Conservation (phyloP, 208 protist genomes). For the Vickermania spadyakhi region DNA sequence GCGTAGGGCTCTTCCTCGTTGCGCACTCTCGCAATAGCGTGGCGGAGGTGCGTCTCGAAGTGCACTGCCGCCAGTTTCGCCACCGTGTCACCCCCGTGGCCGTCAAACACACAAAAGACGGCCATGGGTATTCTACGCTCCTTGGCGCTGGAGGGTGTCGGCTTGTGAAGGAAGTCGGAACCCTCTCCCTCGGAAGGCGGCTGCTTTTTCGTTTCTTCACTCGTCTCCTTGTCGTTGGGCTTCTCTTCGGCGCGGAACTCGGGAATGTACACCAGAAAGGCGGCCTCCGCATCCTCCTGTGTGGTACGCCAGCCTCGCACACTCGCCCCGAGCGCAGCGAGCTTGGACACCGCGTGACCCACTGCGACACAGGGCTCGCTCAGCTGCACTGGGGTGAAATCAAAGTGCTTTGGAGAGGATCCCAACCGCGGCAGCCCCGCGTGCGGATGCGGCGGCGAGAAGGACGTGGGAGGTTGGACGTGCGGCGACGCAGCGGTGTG, state of each 20-base stretch:
- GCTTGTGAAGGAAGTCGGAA: too few species aligned
- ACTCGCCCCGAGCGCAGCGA: slow-evolving; percentile 38
- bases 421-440: neutral
- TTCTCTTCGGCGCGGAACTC: slow-evolving; percentile 13
- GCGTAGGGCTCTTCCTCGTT: slow-evolving; percentile 15
- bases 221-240: neutral
- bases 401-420: neutral
- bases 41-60: slow-evolving; percentile 51
- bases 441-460: neutral
- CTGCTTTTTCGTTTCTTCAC: neutral
- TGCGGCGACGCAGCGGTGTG: neutral
- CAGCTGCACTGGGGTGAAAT: too few species aligned
- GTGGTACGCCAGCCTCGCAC: slow-evolving; percentile 75
- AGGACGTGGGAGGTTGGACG: neutral
- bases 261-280: slow-evolving; percentile 54
- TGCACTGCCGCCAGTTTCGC: slow-evolving; percentile 50
- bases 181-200: neutral
- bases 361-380: slow-evolving; percentile 17
- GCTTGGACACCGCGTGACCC: slow-evolving; percentile 30
- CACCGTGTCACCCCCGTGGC: slow-evolving; percentile 70
- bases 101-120: slow-evolving; percentile 79
- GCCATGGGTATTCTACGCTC: slow-evolving; percentile 47
- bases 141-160: neutral
- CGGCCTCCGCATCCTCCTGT: slow-evolving; percentile 71
- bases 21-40: slow-evolving; percentile 18